phyloP scores from a whole-genome alignment of 140 eudicot species.

The Anethum foeniculum region DNA sequence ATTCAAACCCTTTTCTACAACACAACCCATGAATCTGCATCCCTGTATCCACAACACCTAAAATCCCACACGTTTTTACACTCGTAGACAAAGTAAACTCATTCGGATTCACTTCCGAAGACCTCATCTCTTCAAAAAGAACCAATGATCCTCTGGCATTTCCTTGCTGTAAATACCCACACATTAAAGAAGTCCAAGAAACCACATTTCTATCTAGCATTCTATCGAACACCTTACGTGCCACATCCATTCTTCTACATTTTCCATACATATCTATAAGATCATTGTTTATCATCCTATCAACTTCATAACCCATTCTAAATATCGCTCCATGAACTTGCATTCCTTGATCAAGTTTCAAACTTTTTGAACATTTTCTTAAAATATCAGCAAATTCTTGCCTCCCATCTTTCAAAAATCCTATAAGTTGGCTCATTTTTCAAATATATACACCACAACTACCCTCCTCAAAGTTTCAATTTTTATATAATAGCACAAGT shows the following conservation, averaged over 20 bases:
- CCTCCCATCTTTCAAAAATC: slow-evolving; percentile 28
- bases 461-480: not conserved
- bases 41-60: not conserved
- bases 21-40: slow-evolving; percentile 8
- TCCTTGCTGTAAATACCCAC: slow-evolving; percentile 43
- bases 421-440: slow-evolving; percentile 15
- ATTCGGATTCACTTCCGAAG: slow-evolving; percentile 4
- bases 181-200: slow-evolving; percentile 75
- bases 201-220: slow-evolving; percentile 27
- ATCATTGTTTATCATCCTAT: slow-evolving; percentile 51
- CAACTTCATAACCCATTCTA: slow-evolving; percentile 40
- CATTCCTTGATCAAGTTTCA: slow-evolving; percentile 38
- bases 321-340: slow-evolving; percentile 43
- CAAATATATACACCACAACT: not conserved
- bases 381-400: slow-evolving; percentile 39
- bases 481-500: not conserved
- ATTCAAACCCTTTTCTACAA: slow-evolving; percentile 4
- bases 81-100: slow-evolving; percentile 1
- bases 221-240: slow-evolving; percentile 47
- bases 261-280: slow-evolving; percentile 55
- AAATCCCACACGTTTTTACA: slow-evolving; percentile 4
- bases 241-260: slow-evolving; percentile 46
- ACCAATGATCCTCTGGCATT: slow-evolving; percentile 30
- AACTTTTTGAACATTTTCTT: slow-evolving; percentile 39
- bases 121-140: slow-evolving; percentile 40